Evolutionary conservation across 2,329 filamentous ascomycete genomes (phyloP), one percentile per base, ranked within the genome.

Genomic region (Colletotrichum sp.): DNA sequence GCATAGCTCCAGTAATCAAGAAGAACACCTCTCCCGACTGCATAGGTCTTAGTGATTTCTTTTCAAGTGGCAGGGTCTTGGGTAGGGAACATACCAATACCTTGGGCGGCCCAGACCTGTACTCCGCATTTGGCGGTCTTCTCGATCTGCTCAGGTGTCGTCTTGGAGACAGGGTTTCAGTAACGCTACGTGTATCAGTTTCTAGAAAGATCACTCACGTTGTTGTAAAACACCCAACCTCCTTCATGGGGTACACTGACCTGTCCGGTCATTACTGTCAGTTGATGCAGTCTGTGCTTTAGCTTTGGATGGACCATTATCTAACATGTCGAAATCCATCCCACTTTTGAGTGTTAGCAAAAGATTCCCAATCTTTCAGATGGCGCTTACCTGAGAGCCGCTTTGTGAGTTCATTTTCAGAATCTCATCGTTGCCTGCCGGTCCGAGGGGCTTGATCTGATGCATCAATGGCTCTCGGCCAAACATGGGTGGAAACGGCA

Each of bases 341-440:
- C 44, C 44, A 52, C 44, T 52, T 52, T 8, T 22, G 44, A 24
- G 44, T 52, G 10, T 52, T 13, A 52, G 44, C 44, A 52, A 4
- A 22, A 1, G 1, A 1, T 52, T 24, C 8, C n/a, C 12, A 8
- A 13, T 22, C 6, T 24, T 7, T 22, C 5, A 52, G 10, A 13
- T 1, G 1, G 15, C 1, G 44, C 12, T 52, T 52, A 52, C 44
- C 2, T 52, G 44, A 4, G 44, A 52, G 16, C 44, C 44, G 10
- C 44, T 52, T 24, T 52, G 44, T 52, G 44, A 52, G 44, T 52
- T 52, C 10, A 52, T 52, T 13, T 22, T 13, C 10, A 52, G 44
- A 24, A 52, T 13, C 2, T 52, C 44, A 22, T 52, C 44, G 12
- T 52, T 52, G 0, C 44, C 44, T 13, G 44, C 44, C 44, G 44